phyloP scores from a whole-genome alignment of 495 filamentous ascomycete genomes.

The Acidomyces sp. region DNA sequence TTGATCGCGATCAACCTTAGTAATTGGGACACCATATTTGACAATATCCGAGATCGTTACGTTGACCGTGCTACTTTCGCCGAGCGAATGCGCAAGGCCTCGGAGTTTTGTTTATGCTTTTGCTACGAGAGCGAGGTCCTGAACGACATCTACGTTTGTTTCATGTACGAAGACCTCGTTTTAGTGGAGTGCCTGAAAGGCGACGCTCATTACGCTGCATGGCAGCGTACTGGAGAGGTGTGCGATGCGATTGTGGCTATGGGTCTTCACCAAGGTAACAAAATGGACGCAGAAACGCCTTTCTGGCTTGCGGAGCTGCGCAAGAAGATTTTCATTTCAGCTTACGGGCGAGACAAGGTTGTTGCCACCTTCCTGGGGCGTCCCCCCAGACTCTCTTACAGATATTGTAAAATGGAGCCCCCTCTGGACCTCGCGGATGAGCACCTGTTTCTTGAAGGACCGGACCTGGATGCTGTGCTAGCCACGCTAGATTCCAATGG shows the following conservation, averaged over 20 bases:
- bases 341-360: constrained; percentile 40
- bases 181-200: constrained; percentile 17
- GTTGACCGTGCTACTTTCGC: constrained; percentile 22
- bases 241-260: constrained; percentile 42
- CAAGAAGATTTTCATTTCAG: constrained; percentile 39
- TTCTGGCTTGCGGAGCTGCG: constrained; percentile 41
- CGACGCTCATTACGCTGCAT: constrained; percentile 33
- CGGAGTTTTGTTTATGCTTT: constrained; percentile 24
- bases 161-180: constrained; percentile 26
- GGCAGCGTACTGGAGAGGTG: constrained; percentile 41
- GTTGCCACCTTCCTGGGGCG: constrained; percentile 44
- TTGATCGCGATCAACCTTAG: constrained; percentile 30
- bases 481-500: constrained; percentile 37
- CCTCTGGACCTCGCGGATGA: constrained; percentile 47
- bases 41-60: constrained; percentile 18
- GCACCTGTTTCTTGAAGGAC: constrained; percentile 36
- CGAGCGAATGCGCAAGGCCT: constrained; percentile 20
- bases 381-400: constrained; percentile 42
- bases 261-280: constrained; percentile 43
- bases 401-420: constrained; percentile 41
- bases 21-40: constrained; percentile 30
- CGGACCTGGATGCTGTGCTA: constrained; percentile 32
- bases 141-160: constrained; percentile 28
- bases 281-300: constrained; percentile 32
- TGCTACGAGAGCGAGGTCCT: constrained; percentile 25